Percentiles rank a stretch among this genome's conserved stretches.
These are phyloP conservation scores for Centaurea solstitialis DNA, from an alignment of 129 eudicot species.

Conservation along the genomic window DNA sequence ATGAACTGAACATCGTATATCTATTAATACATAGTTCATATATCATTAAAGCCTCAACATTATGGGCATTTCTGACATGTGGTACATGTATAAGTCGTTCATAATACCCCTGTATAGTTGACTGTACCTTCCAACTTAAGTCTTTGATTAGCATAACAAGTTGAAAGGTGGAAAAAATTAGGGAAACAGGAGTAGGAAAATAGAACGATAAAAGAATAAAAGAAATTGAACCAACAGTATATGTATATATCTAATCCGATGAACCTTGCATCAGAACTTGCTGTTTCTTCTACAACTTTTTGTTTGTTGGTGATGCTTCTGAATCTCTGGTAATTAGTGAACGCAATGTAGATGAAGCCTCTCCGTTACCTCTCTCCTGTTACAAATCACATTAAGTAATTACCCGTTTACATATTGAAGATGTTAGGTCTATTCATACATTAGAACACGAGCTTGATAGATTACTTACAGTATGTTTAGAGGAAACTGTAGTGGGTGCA, in stretches of 20 bases:
- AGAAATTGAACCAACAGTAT: conserved; percentile 2
- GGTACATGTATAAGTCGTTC: background rate
- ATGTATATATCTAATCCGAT: conserved; percentile 21
- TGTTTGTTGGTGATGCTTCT: conserved; percentile 38
- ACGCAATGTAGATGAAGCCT: conserved; percentile 41
- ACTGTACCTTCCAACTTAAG: background rate
- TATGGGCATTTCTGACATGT: background rate
- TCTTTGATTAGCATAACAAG: conserved; percentile 4
- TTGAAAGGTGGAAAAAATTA: background rate
- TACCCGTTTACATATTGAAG: background rate
- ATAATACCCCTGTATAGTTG: conserved; percentile 1
- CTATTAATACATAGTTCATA: background rate
- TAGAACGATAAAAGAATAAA: conserved; percentile 21
- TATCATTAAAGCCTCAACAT: background rate
- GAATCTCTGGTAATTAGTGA: conserved; percentile 38
- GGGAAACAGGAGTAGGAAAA: background rate
- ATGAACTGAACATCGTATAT: background rate
- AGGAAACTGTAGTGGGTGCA: conserved; percentile 24
- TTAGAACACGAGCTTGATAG: conserved; percentile 7
- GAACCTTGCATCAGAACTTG: conserved; percentile 21
- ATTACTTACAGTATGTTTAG: conserved; percentile 43
- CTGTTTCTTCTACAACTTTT: conserved; percentile 28
- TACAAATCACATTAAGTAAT: conserved; percentile 6
- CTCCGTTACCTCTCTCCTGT: conserved; percentile 31
- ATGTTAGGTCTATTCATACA: background rate